A percentile compares a stretch with the other conserved stretches of the same genome.
Evolutionary conservation across 768 basidiomycete genomes (phyloP).

Genomic region (Termitomyces sp.): DNA sequence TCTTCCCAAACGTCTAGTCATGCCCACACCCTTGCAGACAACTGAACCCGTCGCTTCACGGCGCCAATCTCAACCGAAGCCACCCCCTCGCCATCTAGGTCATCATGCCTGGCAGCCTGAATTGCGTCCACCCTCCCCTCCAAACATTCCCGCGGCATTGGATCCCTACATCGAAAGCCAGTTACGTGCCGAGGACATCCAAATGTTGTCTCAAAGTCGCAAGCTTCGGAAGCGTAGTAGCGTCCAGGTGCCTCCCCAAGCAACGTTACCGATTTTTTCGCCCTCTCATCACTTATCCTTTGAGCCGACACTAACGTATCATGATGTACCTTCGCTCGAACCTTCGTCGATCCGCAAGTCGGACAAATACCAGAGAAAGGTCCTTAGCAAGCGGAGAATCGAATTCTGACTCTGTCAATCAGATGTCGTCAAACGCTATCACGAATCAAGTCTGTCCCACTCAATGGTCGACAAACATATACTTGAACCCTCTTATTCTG

Average conservation of each 20-base stretch:
- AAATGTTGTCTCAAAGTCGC: constrained; percentile 16
- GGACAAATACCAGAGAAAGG: constrained; percentile 27
- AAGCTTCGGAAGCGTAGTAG: constrained; percentile 23
- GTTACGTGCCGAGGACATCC: constrained; percentile 16
- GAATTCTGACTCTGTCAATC: constrained; percentile 24
- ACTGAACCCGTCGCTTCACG: constrained; percentile 13
- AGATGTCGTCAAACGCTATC: neutral
- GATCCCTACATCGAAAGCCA: constrained; percentile 4
- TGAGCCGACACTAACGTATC: constrained; percentile 10
- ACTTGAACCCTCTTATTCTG: constrained; percentile 3
- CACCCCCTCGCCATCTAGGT: constrained; percentile 4
- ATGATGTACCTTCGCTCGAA: constrained; percentile 13
- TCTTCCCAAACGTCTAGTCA: constrained; percentile 63
- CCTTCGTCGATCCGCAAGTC: constrained; percentile 13
- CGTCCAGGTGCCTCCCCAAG: constrained; percentile 14
- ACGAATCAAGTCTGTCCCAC: neutral
- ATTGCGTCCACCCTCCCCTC: constrained; percentile 7
- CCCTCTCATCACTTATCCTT: constrained; percentile 9
- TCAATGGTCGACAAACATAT: constrained; percentile 7
- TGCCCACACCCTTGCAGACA: constrained; percentile 63
- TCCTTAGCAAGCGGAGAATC: constrained; percentile 39
- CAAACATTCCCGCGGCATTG: neutral
- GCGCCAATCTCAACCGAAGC: constrained; percentile 10
- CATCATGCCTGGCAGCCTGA: constrained; percentile 10
- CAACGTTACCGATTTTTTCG: neutral